Evolutionary conservation across 1,139 yeast species (phyloP).

Genomic region (Suhomyces chickasaworum): DNA sequence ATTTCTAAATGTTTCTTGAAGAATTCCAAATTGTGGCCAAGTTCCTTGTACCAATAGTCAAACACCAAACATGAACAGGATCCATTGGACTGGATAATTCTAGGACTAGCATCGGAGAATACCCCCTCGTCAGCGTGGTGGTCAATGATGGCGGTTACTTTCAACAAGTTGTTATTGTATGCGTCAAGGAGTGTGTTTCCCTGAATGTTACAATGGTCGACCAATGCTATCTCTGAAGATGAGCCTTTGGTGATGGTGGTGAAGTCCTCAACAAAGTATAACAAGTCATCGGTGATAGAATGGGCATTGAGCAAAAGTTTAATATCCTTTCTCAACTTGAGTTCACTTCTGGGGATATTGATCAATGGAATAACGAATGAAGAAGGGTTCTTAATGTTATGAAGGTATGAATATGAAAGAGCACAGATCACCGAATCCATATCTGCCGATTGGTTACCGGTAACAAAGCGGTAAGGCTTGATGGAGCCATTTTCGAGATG

Average conservation of each 20-base stretch:
- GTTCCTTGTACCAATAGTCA: slow-evolving; percentile 52
- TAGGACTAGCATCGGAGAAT: slow-evolving; percentile 52
- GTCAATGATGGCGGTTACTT: slow-evolving; percentile 69
- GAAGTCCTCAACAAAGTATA: slow-evolving; percentile 71
- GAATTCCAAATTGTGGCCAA: slow-evolving; percentile 21
- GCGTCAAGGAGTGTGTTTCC: slow-evolving; percentile 40
- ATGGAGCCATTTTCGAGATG: slow-evolving; percentile 22
- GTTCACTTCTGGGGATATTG: slow-evolving; percentile 68
- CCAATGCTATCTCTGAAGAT: slow-evolving; percentile 52
- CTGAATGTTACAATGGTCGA: slow-evolving; percentile 80
- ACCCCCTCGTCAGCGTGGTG: slow-evolving; percentile 79
- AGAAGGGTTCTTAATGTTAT: slow-evolving; percentile 27
- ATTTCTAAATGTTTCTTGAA: slow-evolving; percentile 33
- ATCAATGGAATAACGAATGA: slow-evolving; percentile 60
- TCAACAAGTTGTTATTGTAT: slow-evolving; percentile 26
- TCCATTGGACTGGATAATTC: slow-evolving; percentile 64
- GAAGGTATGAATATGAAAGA: slow-evolving; percentile 65
- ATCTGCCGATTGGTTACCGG: slow-evolving; percentile 87
- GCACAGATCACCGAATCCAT: slow-evolving; percentile 85
- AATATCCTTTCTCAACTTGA: slow-evolving; percentile 72
- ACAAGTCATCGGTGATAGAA: slow-evolving; percentile 47
- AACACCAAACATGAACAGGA: slow-evolving; percentile 79
- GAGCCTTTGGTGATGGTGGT: slow-evolving; percentile 20
- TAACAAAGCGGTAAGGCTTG: slow-evolving; percentile 50
- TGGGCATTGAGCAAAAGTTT: slow-evolving; percentile 51